Evolutionary conservation across 257 asterid species (phyloP), one percentile per base, ranked within the genome.

Genomic region (Handroanthus guayacan): DNA sequence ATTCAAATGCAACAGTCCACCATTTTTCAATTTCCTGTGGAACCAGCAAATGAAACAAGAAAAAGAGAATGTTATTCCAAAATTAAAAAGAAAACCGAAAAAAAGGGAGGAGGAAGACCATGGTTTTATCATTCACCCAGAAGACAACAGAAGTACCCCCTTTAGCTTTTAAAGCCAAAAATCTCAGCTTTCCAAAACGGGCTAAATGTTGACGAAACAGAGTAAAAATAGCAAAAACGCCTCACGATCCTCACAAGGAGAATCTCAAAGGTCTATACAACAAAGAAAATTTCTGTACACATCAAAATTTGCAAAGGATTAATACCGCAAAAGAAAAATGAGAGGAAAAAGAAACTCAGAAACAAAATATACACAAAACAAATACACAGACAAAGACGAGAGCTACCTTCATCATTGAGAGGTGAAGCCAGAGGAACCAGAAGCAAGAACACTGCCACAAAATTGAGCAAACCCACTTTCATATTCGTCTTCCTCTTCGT

Each of bases 371-470:
- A 61, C 18, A 39, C 1, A 3, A 4, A 18, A 41, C 11, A 44
- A 39, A 18, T 43, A 36, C 16, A 12, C 34, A 55, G 41, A 13
- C 3, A 4, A 41, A 39, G 54, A 7, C 57, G 58, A 56, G 2
- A 37, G 25, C 8, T 9, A 87, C 96, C 98, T 91, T 94, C 92
- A 48, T 86, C 82, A 6, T 68, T 73, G 62, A 87, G 87, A 54
- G 92, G 37, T 14, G 89, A 83, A 72, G 80, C 82, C n/a, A 82
- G 80, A 4, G 87, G 94, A 34, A 34, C 65, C 14, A 81, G 62
- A 70, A 89, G 52, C 50, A 84, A 41, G 12, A 67, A 48, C 11
- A 74, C 71, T 11, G 67, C 52, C 58, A 74, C 50, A 25, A 74
- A 55, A 56, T 39, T 76, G 55, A 41, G 56, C 13, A 72, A 72